These are phyloP conservation scores for Candida maltosa DNA, from an alignment of 805 yeast genomes.

Conservation along the genomic window DNA sequence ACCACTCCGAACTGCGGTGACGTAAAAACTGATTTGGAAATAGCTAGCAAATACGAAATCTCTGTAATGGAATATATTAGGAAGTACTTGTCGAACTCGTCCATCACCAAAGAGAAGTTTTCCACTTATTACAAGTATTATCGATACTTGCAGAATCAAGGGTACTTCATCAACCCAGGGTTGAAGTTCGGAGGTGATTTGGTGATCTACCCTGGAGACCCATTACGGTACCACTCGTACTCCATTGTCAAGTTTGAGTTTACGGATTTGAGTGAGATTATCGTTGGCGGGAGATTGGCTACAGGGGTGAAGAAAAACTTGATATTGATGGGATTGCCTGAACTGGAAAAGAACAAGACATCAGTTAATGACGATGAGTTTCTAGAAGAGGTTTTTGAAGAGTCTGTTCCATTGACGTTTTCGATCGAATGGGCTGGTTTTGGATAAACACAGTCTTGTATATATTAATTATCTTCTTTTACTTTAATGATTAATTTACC, in stretches of 20 bases:
- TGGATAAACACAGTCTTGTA: slow-evolving; percentile 65
- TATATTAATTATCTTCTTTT: too few species aligned
- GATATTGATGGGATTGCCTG: slow-evolving; percentile 48
- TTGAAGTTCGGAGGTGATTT: slow-evolving; percentile 86
- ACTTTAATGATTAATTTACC: slow-evolving; percentile 65
- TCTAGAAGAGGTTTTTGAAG: slow-evolving; percentile 5
- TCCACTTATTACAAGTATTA: slow-evolving; percentile 20
- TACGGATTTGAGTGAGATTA: slow-evolving; percentile 52
- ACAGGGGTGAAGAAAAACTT: slow-evolving; percentile 88
- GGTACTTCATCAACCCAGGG: slow-evolving; percentile 74
- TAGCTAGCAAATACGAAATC: background rate
- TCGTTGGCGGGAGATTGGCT: slow-evolving; percentile 87
- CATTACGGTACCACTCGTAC: slow-evolving; percentile 86
- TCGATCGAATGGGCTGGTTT: slow-evolving; percentile 97
- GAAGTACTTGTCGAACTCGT: slow-evolving; percentile 1
- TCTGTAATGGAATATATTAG: slow-evolving; percentile 3
- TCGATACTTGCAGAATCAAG: slow-evolving; percentile 37
- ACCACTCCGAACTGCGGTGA: slow-evolving; percentile 3
- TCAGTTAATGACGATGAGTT: slow-evolving; percentile 1
- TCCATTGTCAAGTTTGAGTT: slow-evolving; percentile 54
- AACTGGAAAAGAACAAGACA: slow-evolving; percentile 7
- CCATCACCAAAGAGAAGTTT: slow-evolving; percentile 1
- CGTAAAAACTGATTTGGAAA: background rate
- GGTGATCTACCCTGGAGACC: slow-evolving; percentile 93
- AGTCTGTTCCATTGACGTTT: slow-evolving; percentile 43